phyloP scores from a whole-genome alignment of 768 basidiomycete species.

The Mycena latifolia region DNA sequence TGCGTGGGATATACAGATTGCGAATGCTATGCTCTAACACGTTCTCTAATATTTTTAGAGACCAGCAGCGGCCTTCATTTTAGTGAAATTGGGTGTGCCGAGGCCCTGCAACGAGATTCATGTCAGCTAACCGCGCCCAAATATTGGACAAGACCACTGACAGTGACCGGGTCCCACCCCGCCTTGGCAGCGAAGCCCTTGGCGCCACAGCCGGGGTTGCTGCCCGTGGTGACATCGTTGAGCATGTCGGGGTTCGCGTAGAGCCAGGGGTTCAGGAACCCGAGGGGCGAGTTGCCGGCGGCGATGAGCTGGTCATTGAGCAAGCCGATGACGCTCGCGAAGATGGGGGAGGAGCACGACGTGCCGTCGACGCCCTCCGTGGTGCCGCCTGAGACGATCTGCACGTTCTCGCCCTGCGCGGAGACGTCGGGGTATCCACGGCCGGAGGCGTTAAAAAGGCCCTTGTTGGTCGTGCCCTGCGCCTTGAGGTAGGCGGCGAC shows the following conservation, averaged over 20 bases:
- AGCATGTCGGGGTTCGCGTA: constrained; percentile 22
- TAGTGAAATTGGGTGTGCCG: constrained; percentile 25
- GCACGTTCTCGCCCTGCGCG: no score
- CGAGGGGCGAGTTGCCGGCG: constrained; percentile 19
- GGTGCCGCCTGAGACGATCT: no score
- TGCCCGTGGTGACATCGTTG: constrained; percentile 30
- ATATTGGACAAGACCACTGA: not conserved
- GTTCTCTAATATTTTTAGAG: constrained; percentile 6
- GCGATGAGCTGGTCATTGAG: constrained; percentile 30
- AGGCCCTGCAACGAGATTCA: constrained; percentile 13
- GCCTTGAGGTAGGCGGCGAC: no score
- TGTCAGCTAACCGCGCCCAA: not conserved
- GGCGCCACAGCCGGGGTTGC: constrained; percentile 26
- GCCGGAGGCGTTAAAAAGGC: no score
- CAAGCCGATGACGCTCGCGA: constrained; percentile 26
- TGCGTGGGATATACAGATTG: constrained; percentile 4
- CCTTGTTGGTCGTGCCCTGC: no score
- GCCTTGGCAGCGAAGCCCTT: constrained; percentile 17
- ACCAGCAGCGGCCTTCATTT: constrained; percentile 20
- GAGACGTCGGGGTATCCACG: no score
- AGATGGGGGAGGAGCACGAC: constrained; percentile 26
- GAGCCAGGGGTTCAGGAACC: constrained; percentile 32
- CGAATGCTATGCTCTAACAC: constrained; percentile 4
- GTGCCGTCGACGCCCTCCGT: constrained; percentile 30
- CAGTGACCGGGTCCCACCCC: constrained; percentile 30